phyloP scores from a whole-genome alignment of 257 asterid species.

The Solanum neorickii region DNA sequence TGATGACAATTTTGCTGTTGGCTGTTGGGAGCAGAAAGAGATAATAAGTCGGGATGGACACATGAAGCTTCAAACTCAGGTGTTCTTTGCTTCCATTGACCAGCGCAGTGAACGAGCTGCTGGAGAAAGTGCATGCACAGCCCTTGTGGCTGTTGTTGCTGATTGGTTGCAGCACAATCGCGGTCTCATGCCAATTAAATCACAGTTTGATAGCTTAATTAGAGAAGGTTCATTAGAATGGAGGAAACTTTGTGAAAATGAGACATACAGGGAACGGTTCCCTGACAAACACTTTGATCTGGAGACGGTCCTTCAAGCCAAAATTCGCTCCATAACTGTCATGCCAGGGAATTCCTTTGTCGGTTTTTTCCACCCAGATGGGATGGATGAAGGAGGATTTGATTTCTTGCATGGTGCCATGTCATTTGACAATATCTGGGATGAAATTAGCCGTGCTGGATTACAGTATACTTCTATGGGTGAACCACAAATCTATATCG shows the following conservation, averaged over 20 bases:
- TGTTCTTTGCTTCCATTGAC: slow-evolving; percentile 89
- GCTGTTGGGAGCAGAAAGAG: slow-evolving; percentile 82
- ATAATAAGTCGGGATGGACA: slow-evolving; percentile 75
- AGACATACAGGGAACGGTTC: slow-evolving; percentile 45
- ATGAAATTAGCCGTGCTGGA: slow-evolving; percentile 41
- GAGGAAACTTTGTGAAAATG: slow-evolving; percentile 83
- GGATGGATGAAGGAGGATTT: slow-evolving; percentile 54
- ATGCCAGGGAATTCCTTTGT: slow-evolving; percentile 66
- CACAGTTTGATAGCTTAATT: slow-evolving; percentile 75
- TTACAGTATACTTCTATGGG: slow-evolving; percentile 14
- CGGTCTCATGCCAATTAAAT: slow-evolving; percentile 74
- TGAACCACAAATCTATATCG: slow-evolving; percentile 53
- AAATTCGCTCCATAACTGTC: slow-evolving; percentile 48
- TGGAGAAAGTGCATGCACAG: slow-evolving; percentile 95
- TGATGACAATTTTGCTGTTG: slow-evolving; percentile 79
- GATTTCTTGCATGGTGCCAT: slow-evolving; percentile 86
- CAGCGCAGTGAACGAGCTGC: slow-evolving; percentile 95
- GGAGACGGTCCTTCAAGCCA: slow-evolving; percentile 78
- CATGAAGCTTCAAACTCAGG: slow-evolving; percentile 61
- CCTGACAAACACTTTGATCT: slow-evolving; percentile 95
- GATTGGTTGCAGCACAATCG: slow-evolving; percentile 76
- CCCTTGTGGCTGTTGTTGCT: slow-evolving; percentile 86
- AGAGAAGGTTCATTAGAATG: slow-evolving; percentile 90
- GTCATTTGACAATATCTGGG: slow-evolving; percentile 93
- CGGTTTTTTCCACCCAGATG: slow-evolving; percentile 80